phyloP scores from a whole-genome alignment of 176 grass and related monocot genomes.

The Panicum miliaceum region DNA sequence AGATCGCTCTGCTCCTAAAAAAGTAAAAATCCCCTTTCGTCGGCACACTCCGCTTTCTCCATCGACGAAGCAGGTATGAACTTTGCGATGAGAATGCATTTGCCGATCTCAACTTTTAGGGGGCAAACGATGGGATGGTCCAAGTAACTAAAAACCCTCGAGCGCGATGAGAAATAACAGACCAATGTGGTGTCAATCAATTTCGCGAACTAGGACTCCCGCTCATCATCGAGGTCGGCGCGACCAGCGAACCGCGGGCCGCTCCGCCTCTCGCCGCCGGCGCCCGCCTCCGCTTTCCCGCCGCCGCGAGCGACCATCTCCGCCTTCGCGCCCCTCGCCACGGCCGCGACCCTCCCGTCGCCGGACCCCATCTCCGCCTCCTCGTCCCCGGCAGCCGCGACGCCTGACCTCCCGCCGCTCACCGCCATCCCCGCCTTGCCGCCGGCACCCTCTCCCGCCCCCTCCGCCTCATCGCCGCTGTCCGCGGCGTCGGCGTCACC shows the following conservation, averaged over 20 bases:
- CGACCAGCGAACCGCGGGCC: background rate
- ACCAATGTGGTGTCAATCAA: background rate
- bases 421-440: background rate
- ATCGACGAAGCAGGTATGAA: background rate
- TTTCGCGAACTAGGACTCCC: background rate
- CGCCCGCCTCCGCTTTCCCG: background rate
- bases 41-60: background rate
- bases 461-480: background rate
- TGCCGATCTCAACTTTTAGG: background rate
- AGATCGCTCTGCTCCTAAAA: background rate
- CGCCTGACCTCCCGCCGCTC: background rate
- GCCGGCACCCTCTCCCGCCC: background rate
- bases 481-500: background rate
- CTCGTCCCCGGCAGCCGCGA: background rate
- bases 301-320: constrained; percentile 1
- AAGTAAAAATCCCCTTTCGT: background rate
- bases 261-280: background rate
- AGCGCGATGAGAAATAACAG: background rate
- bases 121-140: background rate
- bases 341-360: background rate
- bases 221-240: background rate
- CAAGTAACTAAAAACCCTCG: background rate
- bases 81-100: background rate
- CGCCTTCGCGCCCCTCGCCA: background rate
- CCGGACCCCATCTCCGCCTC: background rate